Evolutionary conservation across 2,329 filamentous ascomycete species (phyloP), one percentile per base, ranked within the genome.

Genomic region (Penicillium sumatraense): DNA sequence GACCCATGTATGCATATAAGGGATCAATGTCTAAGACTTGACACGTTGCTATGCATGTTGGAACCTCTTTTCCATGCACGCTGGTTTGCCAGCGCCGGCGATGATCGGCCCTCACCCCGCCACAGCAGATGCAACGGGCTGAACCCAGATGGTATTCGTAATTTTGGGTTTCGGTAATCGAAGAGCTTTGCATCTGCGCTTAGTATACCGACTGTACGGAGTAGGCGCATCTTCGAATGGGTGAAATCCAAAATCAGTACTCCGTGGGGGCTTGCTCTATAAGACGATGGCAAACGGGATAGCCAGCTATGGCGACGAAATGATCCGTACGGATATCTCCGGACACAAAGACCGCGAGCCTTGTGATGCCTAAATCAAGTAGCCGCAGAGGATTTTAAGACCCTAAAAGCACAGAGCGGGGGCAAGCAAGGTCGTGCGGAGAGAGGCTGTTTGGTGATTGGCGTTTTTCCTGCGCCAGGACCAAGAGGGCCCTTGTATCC

Each of bases 381-480:
- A 31, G 35, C 26, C 23, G 35, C 48, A 48, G 9, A 23, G 31
- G 42, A 38, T 31, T 7, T 11, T 33, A 40, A 44, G 18, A 29
- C 45, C 27, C 20, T 24, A 11, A 14, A 42, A 23, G 44, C 38
- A 53, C 7, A 31, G 31, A 7, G 23, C 14, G n/a, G 21, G 49
- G 48, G 41, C 20, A 46, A 48, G 44, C 51, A 51, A 47, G 46
- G 26, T 41, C 50, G 50, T 53, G 54, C 49, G 50, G 52, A 36
- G 40, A 42, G 23, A 35, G 26, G 14, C n/a, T 21, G 14, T 11
- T 29, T 24, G 36, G 36, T 51, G 31, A 55, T 54, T 54, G 51
- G 52, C 38, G 26, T 29, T 40, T 21, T 24, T 44, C 20, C 10
- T 47, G 27, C 1, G 7, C 26, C 20, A 45, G 44, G 24, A 46